These are phyloP conservation scores for Kwoniella europaea DNA, from an alignment of 768 basidiomycete genomes.

Conservation along the genomic window DNA sequence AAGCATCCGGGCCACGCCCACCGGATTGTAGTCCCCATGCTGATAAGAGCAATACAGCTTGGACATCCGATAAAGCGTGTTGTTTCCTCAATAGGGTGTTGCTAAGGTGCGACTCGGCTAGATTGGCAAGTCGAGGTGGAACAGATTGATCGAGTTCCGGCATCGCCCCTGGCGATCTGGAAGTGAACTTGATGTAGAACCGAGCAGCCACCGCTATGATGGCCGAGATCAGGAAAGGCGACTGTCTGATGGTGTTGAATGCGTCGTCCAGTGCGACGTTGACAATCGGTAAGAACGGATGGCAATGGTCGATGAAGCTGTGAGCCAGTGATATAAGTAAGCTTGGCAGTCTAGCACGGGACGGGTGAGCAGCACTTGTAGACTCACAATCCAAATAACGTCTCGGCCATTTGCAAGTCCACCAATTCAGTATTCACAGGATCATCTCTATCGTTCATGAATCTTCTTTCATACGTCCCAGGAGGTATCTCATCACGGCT, in stretches of 20 bases:
- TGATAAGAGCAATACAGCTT: constrained; percentile 41
- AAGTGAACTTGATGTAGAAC: constrained; percentile 38
- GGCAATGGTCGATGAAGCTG: constrained; percentile 47
- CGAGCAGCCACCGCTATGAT: constrained; percentile 42
- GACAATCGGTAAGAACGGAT: constrained; percentile 48
- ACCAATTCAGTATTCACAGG: constrained; percentile 42
- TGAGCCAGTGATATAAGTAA: neutral
- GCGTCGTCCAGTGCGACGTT: constrained; percentile 39
- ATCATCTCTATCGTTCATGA: constrained; percentile 35
- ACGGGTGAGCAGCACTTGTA: neutral
- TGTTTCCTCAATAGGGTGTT: constrained; percentile 42
- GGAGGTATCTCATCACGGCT: constrained; percentile 34
- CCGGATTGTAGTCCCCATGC: constrained; percentile 45
- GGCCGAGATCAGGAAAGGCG: constrained; percentile 37
- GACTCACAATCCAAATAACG: constrained; percentile 43
- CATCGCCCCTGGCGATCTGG: constrained; percentile 19
- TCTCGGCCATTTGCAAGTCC: constrained; percentile 33
- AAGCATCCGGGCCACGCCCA: constrained; percentile 45
- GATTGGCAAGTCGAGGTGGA: constrained; percentile 30
- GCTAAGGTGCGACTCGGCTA: constrained; percentile 45
- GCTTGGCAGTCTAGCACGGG: too few relatives aligned
- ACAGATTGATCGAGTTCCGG: constrained; percentile 24
- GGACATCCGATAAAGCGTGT: constrained; percentile 45
- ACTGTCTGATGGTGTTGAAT: constrained; percentile 37
- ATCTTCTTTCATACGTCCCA: constrained; percentile 17